Conservation (phyloP, 306 rosid species). For the Prunus mume region DNA sequence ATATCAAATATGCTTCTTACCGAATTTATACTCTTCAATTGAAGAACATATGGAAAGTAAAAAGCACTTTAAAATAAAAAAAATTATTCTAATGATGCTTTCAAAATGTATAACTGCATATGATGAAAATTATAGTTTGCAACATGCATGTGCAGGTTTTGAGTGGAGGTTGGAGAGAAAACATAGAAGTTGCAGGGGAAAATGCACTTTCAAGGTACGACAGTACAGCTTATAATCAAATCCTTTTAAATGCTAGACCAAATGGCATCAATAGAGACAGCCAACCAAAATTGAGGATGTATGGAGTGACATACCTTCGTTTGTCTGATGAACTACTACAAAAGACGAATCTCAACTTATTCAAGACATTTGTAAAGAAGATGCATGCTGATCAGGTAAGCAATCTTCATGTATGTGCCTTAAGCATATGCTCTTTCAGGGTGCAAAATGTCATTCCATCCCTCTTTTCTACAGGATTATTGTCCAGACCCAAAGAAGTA, state of each 20-base stretch:
- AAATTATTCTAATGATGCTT: neutral
- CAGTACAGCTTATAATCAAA: conserved; percentile 60
- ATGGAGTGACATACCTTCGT: conserved; percentile 79
- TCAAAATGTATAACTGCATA: neutral
- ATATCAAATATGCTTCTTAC: conserved; percentile 1
- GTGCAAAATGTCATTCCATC: neutral
- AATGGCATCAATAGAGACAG: conserved; percentile 54
- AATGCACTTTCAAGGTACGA: conserved; percentile 82
- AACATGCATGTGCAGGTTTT: conserved; percentile 43
- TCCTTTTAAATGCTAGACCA: conserved; percentile 86
- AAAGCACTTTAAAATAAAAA: neutral
- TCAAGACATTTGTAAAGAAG: conserved; percentile 72
- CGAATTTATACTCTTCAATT: neutral
- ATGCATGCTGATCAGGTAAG: conserved; percentile 91
- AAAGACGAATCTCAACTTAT: conserved; percentile 46
- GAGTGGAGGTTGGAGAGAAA: conserved; percentile 70
- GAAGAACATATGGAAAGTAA: neutral
- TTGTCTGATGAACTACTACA: conserved; percentile 51
- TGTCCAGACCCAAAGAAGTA: conserved; percentile 50
- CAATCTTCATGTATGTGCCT: conserved; percentile 17
- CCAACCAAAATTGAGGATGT: conserved; percentile 58
- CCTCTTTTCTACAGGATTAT: conserved; percentile 47
- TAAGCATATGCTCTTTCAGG: neutral
- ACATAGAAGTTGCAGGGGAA: conserved; percentile 84
- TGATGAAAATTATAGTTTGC: neutral